A percentile compares a stretch with the other conserved stretches of the same genome.
Conservation (phyloP, 1,284 basidiomycete species). For the Cronartium quercuum region DNA sequence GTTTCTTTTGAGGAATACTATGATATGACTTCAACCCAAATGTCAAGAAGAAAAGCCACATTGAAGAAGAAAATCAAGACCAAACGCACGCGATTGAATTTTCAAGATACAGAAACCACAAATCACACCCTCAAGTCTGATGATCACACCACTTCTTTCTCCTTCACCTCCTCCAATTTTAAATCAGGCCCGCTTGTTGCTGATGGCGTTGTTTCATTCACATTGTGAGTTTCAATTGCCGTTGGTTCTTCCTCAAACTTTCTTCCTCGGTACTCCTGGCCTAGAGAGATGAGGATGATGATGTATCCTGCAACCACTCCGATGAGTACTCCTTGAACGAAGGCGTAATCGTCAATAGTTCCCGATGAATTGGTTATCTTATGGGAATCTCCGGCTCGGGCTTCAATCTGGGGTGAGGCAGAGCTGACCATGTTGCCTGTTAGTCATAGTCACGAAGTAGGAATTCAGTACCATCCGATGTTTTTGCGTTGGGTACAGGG, state of each 20-base stretch:
- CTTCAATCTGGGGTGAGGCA: slow-evolving; percentile 84
- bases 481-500: slow-evolving; percentile 19
- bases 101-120: no score
- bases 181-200: no score
- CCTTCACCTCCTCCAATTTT: no score
- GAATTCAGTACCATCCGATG: slow-evolving; percentile 16
- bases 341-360: slow-evolving; percentile 54
- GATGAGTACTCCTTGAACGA: slow-evolving; percentile 76
- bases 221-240: not conserved
- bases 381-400: slow-evolving; percentile 56
- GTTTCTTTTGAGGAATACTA: no score
- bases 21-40: no score
- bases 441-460: slow-evolving; percentile 26
- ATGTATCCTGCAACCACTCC: slow-evolving; percentile 54
- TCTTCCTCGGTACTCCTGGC: slow-evolving; percentile 42
- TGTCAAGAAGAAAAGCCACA: no score
- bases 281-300: slow-evolving; percentile 45
- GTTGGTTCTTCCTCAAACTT: slow-evolving; percentile 14
- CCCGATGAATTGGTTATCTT: slow-evolving; percentile 51
- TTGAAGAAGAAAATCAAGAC: no score
- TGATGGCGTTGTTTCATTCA: no score
- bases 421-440: slow-evolving; percentile 67
- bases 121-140: no score
- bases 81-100: no score
- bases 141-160: no score